These are phyloP conservation scores for Amanita polypyramis DNA, from an alignment of 768 basidiomycete species.

Conservation along the genomic window DNA sequence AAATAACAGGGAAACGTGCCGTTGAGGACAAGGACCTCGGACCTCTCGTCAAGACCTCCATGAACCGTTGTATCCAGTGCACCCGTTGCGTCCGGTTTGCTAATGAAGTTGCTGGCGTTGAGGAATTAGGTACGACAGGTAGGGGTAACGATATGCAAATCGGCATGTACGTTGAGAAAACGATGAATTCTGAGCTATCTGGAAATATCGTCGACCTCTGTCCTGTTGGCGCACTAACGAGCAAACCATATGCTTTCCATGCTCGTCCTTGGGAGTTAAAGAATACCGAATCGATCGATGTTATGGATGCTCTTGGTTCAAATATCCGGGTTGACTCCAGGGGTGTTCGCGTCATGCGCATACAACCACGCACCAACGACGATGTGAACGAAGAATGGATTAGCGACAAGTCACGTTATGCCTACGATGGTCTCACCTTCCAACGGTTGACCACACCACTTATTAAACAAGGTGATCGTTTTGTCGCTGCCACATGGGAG, in stretches of 20 bases:
- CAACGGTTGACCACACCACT: conserved; percentile 92
- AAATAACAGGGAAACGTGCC: conserved; percentile 95
- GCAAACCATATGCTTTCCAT: conserved; percentile 97
- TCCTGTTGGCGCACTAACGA: conserved; percentile 95
- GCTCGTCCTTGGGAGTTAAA: conserved; percentile 98
- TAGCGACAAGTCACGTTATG: conserved; percentile 96
- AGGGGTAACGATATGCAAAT: conserved; percentile 98
- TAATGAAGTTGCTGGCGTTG: conserved; percentile 97
- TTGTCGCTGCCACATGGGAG: conserved; percentile 86
- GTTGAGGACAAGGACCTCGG: conserved; percentile 98
- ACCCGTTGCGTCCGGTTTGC: conserved; percentile 98
- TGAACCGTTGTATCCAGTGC: conserved; percentile 99
- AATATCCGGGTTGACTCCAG: conserved; percentile 96
- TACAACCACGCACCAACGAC: conserved; percentile 94
- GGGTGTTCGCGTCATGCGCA: conserved; percentile 93
- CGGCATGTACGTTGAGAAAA: conserved; percentile 96
- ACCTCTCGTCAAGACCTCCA: conserved; percentile 95
- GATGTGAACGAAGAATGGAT: conserved; percentile 99
- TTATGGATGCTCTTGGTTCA: conserved; percentile 89
- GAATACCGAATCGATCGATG: conserved; percentile 94
- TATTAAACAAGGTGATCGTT: conserved; percentile 85
- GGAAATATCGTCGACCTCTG: conserved; percentile 97
- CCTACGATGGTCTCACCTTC: conserved; percentile 91
- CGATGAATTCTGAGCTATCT: conserved; percentile 93
- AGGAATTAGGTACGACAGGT: conserved; percentile 94